Evolutionary conservation across 1,284 basidiomycete genomes (phyloP), one percentile per base, ranked within the genome.

Genomic region (Coriolopsis trogii): DNA sequence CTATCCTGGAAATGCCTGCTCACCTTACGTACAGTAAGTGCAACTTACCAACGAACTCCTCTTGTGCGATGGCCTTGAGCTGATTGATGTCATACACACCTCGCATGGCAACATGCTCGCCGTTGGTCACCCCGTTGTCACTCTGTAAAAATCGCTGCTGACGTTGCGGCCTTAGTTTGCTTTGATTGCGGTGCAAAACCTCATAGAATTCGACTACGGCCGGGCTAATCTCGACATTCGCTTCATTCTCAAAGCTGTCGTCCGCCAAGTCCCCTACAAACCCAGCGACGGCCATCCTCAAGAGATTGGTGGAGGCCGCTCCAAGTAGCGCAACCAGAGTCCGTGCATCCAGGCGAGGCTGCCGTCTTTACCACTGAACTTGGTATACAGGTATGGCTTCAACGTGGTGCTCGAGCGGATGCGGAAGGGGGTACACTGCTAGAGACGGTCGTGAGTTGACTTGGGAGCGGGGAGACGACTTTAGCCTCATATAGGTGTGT

Each of bases 201-300:
- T 95, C 40, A 89, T 93, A 85, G 89, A 93, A 57, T 73, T 89
- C 38, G 87, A 91, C 51, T 84, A 88, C 56, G 91, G 91, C 37
- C 94, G 91, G 91, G 78, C 84, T 2, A 76, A 75, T 23, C 79
- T 95, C 12, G 82, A 85, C 58, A 77, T 84, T 44, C 68, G 69
- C 12, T 93, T 96, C 68, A 89, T 95, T 51, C 78, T 82, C 60
- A 81, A 80, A 64, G 80, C 97, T 36, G 91, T 96, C 21, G 33
- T 85, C 90, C 3, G 84, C 89, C 0, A 74, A 87, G 44, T 85
- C 89, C 36, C 81, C 87, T 15, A 86, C 95, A 75, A 99, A 99
- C 60, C 95, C 95, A 10, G 94, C 95, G 1, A 97, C 94, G n/a
- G 87, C 91, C 38, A 95, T 96, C 52, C 78, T 96, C 53, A 91